Evolutionary conservation across 768 basidiomycete species (phyloP).

Genomic region (Collybiopsis confluens): DNA sequence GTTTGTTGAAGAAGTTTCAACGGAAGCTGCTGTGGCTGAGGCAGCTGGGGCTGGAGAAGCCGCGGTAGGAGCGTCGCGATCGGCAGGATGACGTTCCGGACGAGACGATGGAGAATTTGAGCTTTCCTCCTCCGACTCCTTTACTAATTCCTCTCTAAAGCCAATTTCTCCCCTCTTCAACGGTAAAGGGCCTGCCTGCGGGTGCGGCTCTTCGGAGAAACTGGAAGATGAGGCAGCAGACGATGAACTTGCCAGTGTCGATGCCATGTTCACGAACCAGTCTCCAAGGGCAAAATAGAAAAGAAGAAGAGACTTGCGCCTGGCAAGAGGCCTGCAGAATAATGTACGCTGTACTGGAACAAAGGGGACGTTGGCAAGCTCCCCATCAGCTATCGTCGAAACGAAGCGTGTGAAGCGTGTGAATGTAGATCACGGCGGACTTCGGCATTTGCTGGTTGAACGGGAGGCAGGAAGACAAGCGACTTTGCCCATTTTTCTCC

Average conservation of each 20-base stretch:
- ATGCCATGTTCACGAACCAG: constrained; percentile 23
- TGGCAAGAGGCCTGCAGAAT: constrained; percentile 29
- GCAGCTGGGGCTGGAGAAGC: constrained; percentile 6
- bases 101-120: constrained; percentile 20
- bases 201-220: constrained; percentile 27
- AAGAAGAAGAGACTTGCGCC: constrained; percentile 33
- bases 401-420: background rate
- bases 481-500: no score
- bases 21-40: constrained; percentile 16
- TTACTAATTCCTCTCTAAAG: constrained; percentile 41
- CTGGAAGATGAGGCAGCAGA: constrained; percentile 14
- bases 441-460: no score
- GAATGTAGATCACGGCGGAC: background rate
- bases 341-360: background rate
- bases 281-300: constrained; percentile 16
- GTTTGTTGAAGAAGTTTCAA: constrained; percentile 20
- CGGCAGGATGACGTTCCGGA: constrained; percentile 50
- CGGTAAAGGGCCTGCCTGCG: constrained; percentile 61
- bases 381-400: background rate
- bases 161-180: constrained; percentile 65
- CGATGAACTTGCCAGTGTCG: constrained; percentile 15
- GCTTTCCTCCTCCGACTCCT: constrained; percentile 12
- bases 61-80: constrained; percentile 24
- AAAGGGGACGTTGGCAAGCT: background rate
- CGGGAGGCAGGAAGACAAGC: no score